Evolutionary conservation across 1,284 basidiomycete genomes (phyloP).

Genomic region (Boletus subluridellus): DNA sequence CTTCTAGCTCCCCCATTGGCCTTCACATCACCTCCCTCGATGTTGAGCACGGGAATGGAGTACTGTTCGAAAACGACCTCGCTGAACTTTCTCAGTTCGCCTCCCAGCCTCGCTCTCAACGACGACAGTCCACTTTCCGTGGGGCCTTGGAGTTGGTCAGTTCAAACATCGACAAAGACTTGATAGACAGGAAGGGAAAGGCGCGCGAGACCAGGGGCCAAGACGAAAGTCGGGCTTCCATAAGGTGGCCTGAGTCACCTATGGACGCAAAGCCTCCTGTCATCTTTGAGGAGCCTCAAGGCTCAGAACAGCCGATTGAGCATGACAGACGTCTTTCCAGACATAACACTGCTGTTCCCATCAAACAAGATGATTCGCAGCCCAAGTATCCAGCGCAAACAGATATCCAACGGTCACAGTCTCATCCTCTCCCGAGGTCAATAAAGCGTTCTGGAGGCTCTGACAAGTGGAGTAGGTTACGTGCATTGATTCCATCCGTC

Average conservation of each 20-base stretch:
- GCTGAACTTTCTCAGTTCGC: slow-evolving; percentile 25
- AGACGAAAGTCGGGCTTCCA: slow-evolving; percentile 50
- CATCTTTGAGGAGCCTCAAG: slow-evolving; percentile 32
- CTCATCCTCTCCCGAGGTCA: slow-evolving; percentile 41
- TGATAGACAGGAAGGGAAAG: slow-evolving; percentile 54
- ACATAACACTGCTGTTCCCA: slow-evolving; percentile 2
- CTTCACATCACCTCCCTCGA: slow-evolving; percentile 22
- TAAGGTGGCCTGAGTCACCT: slow-evolving; percentile 58
- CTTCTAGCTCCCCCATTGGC: slow-evolving; percentile 43
- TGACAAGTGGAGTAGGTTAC: slow-evolving; percentile 59
- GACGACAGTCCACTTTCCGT: slow-evolving; percentile 49
- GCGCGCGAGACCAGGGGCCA: slow-evolving; percentile 47
- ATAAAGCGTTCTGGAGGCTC: slow-evolving; percentile 34
- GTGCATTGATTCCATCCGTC: slow-evolving; percentile 62
- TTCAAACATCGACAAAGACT: slow-evolving; percentile 35
- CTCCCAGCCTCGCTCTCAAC: slow-evolving; percentile 30
- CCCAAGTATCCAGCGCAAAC: slow-evolving; percentile 13
- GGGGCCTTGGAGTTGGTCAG: slow-evolving; percentile 53
- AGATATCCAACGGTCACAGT: slow-evolving; percentile 39
- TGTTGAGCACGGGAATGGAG: slow-evolving; percentile 25
- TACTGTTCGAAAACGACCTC: slow-evolving; percentile 34
- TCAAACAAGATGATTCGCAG: slow-evolving; percentile 8
- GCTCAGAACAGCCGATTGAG: slow-evolving; percentile 5
- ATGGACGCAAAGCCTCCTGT: slow-evolving; percentile 42
- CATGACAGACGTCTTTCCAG: slow-evolving; percentile 13